phyloP scores from a whole-genome alignment of 75 land plant species.

The Cupressus sempervirens region DNA sequence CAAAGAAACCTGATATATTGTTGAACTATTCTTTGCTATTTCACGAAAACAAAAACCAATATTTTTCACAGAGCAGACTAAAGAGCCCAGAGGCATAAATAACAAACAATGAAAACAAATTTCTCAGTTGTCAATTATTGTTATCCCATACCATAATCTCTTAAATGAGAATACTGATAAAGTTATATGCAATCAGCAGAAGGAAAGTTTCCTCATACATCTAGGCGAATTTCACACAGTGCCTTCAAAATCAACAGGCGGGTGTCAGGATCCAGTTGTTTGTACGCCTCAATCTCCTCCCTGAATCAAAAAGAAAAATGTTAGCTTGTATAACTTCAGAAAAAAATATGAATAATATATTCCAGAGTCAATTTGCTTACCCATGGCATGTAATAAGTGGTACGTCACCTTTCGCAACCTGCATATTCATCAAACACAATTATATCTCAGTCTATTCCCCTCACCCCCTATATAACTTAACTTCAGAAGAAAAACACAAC shows the following conservation, averaged over 20 bases:
- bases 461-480: not conserved
- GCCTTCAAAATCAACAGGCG: constrained; percentile 79
- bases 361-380: constrained; percentile 18
- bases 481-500: not conserved
- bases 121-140: not conserved
- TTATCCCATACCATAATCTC: not conserved
- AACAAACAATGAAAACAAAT: not conserved
- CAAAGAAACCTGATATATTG: not conserved
- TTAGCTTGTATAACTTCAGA: not conserved
- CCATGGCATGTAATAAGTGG: constrained; percentile 68
- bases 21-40: not conserved
- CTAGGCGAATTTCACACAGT: constrained; percentile 83
- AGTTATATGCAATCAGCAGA: not conserved
- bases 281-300: constrained; percentile 60
- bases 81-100: not conserved
- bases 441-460: not conserved
- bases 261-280: constrained; percentile 57
- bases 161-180: not conserved
- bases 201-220: constrained; percentile 32
- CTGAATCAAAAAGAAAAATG: constrained; percentile 30
- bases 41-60: not conserved
- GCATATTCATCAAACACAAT: constrained; percentile 6
- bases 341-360: not conserved
- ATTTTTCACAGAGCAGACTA: not conserved
- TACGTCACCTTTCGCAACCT: constrained; percentile 88